Percentiles rank a stretch among this genome's conserved stretches.
Evolutionary conservation across 768 basidiomycete genomes (phyloP).

Genomic region (Pisolithus orientalis): DNA sequence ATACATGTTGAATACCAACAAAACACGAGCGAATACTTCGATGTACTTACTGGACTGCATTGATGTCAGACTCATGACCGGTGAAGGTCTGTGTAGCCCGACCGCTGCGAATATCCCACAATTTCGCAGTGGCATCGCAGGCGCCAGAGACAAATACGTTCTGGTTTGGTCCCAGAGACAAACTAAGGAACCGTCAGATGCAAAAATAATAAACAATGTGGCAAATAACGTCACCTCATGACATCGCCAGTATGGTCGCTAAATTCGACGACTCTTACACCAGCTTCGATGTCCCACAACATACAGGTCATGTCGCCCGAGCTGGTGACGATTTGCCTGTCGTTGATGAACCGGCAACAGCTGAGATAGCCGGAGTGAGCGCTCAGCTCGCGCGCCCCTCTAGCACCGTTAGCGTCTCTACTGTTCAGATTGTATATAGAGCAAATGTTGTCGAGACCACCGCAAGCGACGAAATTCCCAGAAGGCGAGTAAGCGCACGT

Average conservation of each 20-base stretch:
- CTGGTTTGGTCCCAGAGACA: constrained; percentile 91
- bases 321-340: constrained; percentile 95
- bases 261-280: constrained; percentile 96
- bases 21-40: not conserved
- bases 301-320: constrained; percentile 99
- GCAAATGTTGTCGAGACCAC: constrained; percentile 98
- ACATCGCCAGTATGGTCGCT: constrained; percentile 99
- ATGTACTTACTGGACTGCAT: constrained; percentile 86
- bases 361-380: constrained; percentile 97
- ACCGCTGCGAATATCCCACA: constrained; percentile 98
- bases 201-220: constrained; percentile 2
- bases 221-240: constrained; percentile 71
- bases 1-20: constrained; percentile 5
- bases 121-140: constrained; percentile 96
- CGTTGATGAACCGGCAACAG: constrained; percentile 98
- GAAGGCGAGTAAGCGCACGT: constrained; percentile 98
- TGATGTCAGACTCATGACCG: constrained; percentile 98
- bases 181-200: constrained; percentile 37
- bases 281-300: constrained; percentile 99
- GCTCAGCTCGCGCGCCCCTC: constrained; percentile 91
- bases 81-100: constrained; percentile 98
- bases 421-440: constrained; percentile 94
- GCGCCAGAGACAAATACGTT: constrained; percentile 98
- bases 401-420: constrained; percentile 64
- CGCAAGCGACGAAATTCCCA: constrained; percentile 96